Evolutionary conservation across 495 filamentous ascomycete species (phyloP).

Genomic region (Lasiosphaeria hispida): DNA sequence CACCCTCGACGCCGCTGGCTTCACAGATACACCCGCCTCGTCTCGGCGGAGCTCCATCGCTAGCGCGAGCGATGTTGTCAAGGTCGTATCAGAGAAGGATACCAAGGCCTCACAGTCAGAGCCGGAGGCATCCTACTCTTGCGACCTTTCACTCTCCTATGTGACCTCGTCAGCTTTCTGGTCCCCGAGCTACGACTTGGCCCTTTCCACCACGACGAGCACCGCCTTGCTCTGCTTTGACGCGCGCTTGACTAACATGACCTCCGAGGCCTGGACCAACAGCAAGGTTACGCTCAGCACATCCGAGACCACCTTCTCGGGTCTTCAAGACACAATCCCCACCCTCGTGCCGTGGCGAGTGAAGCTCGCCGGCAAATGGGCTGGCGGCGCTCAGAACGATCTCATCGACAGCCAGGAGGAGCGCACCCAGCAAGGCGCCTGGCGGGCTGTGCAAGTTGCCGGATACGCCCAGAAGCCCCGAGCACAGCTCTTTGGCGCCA

Average conservation of each 20-base stretch:
- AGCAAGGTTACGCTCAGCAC: constrained; percentile 65
- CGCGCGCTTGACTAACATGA: constrained; percentile 62
- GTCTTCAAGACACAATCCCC: constrained; percentile 58
- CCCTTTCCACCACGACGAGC: constrained; percentile 54
- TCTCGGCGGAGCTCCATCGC: constrained; percentile 56
- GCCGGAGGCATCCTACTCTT: constrained; percentile 24
- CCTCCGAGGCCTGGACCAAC: constrained; percentile 67
- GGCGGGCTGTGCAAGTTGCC: constrained; percentile 24
- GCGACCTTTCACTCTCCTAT: constrained; percentile 60
- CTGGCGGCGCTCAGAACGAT: constrained; percentile 13
- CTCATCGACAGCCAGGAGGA: constrained; percentile 31
- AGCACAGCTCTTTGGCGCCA: constrained; percentile 31
- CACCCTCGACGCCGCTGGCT: constrained; percentile 51
- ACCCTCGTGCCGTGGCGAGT: constrained; percentile 60
- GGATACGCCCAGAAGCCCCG: constrained; percentile 30
- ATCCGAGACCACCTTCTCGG: constrained; percentile 62
- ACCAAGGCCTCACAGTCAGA: constrained; percentile 13
- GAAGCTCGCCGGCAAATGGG: constrained; percentile 36
- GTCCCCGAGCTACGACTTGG: constrained; percentile 65
- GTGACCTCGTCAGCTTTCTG: constrained; percentile 61
- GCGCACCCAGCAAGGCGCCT: constrained; percentile 21
- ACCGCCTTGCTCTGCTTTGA: constrained; percentile 59
- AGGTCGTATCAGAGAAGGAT: constrained; percentile 26
- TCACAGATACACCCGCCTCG: constrained; percentile 46
- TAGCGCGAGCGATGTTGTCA: constrained; percentile 34